Evolutionary conservation across 148 eudicot genomes (phyloP).

Genomic region (Drosera capensis): DNA sequence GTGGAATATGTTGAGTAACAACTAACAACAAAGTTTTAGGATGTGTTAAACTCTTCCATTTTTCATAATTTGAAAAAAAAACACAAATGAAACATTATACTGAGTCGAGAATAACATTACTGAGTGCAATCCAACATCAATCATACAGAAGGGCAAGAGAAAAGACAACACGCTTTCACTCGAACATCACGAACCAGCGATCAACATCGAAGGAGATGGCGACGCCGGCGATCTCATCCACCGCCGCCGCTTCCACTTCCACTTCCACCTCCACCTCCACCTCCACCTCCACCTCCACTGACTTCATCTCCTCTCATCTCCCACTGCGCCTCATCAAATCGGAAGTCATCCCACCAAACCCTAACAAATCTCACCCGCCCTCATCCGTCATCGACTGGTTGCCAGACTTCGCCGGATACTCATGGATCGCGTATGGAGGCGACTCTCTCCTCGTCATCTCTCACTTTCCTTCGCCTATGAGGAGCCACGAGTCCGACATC

Average conservation of each 20-base stretch:
- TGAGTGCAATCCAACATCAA: too few relatives aligned
- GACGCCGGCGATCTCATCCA: too few relatives aligned
- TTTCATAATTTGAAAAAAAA: too few relatives aligned
- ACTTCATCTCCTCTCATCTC: constrained; percentile 10
- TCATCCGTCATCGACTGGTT: constrained; percentile 41
- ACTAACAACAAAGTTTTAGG: too few relatives aligned
- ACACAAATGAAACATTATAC: too few relatives aligned
- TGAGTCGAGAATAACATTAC: too few relatives aligned
- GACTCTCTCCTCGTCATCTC: constrained; percentile 75
- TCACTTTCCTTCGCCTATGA: constrained; percentile 59
- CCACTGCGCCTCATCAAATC: constrained; percentile 58
- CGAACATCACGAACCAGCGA: too few relatives aligned
- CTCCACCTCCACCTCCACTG: constrained; percentile 8
- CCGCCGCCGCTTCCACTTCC: background rate
- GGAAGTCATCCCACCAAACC: constrained; percentile 61
- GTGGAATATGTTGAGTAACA: too few relatives aligned
- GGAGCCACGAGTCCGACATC: constrained; percentile 21
- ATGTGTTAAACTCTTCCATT: too few relatives aligned
- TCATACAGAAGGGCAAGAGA: too few relatives aligned
- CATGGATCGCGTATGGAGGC: constrained; percentile 94
- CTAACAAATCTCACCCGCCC: constrained; percentile 22
- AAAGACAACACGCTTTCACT: too few relatives aligned
- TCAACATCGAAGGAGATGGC: too few relatives aligned
- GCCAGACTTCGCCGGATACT: constrained; percentile 64
- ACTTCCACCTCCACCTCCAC: constrained; percentile 1